phyloP scores from a whole-genome alignment of 2,329 filamentous ascomycete genomes.

The Nakataea oryzae region DNA sequence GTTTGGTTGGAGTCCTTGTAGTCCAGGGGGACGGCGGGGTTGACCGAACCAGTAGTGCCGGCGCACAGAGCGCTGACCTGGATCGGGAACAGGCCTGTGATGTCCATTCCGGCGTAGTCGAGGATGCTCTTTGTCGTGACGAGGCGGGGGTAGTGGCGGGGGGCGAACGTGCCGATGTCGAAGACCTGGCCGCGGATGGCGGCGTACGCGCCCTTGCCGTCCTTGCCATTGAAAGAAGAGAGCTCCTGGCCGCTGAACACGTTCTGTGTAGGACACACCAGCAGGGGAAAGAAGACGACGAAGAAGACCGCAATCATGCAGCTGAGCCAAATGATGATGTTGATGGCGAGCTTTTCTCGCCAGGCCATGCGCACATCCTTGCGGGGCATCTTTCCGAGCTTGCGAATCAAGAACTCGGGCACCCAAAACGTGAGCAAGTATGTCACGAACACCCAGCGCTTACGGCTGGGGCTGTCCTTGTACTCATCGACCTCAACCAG shows the following conservation, averaged over 20 bases:
- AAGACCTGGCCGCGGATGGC: constrained; percentile 86
- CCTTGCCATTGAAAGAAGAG: constrained; percentile 61
- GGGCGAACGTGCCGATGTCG: constrained; percentile 63
- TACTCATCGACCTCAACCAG: constrained; percentile 85
- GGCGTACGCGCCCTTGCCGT: constrained; percentile 52
- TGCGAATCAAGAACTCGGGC: constrained; percentile 72
- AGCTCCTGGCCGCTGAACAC: constrained; percentile 77
- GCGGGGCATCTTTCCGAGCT: constrained; percentile 74
- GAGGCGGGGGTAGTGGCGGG: constrained; percentile 64
- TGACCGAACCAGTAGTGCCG: constrained; percentile 54
- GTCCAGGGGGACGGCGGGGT: constrained; percentile 70
- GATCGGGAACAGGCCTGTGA: constrained; percentile 82
- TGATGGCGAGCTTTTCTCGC: constrained; percentile 97
- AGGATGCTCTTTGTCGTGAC: constrained; percentile 53
- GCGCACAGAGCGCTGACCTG: constrained; percentile 89
- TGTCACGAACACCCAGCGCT: constrained; percentile 81
- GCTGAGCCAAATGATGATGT: constrained; percentile 88
- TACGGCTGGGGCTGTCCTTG: constrained; percentile 66
- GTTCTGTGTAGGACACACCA: constrained; percentile 87
- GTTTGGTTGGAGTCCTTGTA: constrained; percentile 70
- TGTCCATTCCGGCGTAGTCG: constrained; percentile 78
- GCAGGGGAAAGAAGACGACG: constrained; percentile 65
- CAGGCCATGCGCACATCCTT: constrained; percentile 89
- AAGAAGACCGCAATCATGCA: constrained; percentile 76
- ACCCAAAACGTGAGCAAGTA: constrained; percentile 78